Base-by-base conservation (phyloP, 495 filamentous ascomycete species). In the Delitschia confertaspora region DNA sequence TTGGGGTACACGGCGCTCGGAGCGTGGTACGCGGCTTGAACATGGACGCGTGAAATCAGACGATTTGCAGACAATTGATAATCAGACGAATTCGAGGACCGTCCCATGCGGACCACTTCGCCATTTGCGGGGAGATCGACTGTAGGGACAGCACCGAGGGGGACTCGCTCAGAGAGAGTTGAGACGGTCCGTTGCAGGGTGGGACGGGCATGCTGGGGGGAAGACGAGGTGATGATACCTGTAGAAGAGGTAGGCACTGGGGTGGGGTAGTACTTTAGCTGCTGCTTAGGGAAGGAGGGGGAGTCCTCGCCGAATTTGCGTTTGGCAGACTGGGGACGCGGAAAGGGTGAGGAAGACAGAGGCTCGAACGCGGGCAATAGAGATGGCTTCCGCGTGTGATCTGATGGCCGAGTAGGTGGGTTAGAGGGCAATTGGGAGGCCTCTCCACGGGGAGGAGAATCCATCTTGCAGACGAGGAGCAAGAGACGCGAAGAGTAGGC, bases 281-380 rank as follows among this genome's bases (percentile, higher is more conserved):
- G 76, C 70, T 61, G 82, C 75, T 69, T 87, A 83, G 40, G 70
- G 67, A 10, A 83, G 76, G 29, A 82, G 74, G 51, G 58, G 4
- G 53, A 55, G 20, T 51, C 38, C 26, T 57, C 57, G 37, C 49
- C 50, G 49, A 56, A 60, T 46, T 63, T 65, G 33, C 65, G 65
- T 51, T 67, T 67, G 21, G 44, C 24, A 17, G 58, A 55, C n/a
- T 41, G 36, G 25, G 87, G 85, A 43, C 58, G 62, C 14, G 58
- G 62, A 27, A 89, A 74, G 19, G 88, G 91, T 22, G 89, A 94
- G 9, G 88, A 93, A 37, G 84, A 89, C 42, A 83, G 71, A 23
- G 87, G 91, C 66, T 98, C 91, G 64, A 96, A 95, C 4, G 91
- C 81, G 45, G 91, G 91, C 26, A 96, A 76, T 35, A 98, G 64